Evolutionary conservation across 1,284 basidiomycete species (phyloP).

Genomic region (Boletus semigastroideus): DNA sequence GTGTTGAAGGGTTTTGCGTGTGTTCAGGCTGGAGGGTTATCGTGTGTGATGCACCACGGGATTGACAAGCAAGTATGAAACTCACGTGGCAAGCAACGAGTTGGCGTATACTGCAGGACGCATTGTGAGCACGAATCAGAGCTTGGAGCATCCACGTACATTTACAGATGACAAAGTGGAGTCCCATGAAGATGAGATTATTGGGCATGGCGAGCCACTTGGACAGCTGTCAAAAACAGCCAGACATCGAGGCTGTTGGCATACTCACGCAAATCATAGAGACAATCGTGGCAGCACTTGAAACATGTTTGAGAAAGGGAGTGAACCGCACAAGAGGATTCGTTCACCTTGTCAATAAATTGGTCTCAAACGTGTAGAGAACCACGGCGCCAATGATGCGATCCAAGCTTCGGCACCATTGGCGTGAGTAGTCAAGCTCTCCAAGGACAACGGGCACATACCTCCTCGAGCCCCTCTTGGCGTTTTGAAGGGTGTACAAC

Average conservation of each 20-base stretch:
- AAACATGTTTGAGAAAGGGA: neutral
- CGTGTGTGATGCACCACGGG: neutral
- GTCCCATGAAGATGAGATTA: slow-evolving; percentile 50
- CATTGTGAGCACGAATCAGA: neutral
- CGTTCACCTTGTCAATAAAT: slow-evolving; percentile 47
- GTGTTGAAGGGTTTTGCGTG: slow-evolving; percentile 30
- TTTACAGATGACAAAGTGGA: slow-evolving; percentile 53
- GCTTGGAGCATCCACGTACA: slow-evolving; percentile 29
- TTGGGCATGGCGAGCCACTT: slow-evolving; percentile 50
- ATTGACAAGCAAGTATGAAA: neutral
- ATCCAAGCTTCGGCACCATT: slow-evolving; percentile 38
- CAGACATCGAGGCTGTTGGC: neutral
- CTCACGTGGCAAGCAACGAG: slow-evolving; percentile 35
- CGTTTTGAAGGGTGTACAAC: slow-evolving; percentile 39
- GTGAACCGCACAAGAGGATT: neutral
- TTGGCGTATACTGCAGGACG: slow-evolving; percentile 32
- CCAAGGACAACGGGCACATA: neutral
- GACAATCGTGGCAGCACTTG: slow-evolving; percentile 44
- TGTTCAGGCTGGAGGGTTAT: slow-evolving; percentile 23
- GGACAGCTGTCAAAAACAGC: slow-evolving; percentile 22
- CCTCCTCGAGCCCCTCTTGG: slow-evolving; percentile 34
- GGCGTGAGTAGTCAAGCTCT: neutral
- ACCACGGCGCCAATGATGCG: slow-evolving; percentile 48
- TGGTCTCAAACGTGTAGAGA: slow-evolving; percentile 54
- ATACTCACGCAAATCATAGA: slow-evolving; percentile 49